Base-by-base conservation (phyloP, 2,329 filamentous ascomycete species). In the Tolypocladium sp. region DNA sequence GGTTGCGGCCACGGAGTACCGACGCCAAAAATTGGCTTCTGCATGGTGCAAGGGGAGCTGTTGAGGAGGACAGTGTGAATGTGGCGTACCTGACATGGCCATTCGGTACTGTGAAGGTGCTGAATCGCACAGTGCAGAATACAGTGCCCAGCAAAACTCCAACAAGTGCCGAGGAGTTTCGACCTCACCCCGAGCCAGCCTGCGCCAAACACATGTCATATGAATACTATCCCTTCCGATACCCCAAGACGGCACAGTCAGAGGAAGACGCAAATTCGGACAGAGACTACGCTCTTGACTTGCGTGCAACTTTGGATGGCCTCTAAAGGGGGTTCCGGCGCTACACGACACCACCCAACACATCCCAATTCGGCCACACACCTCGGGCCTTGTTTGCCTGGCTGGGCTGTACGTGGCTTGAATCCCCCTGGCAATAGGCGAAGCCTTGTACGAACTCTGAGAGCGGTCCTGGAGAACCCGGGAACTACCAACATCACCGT, bases 1-100 rank as follows among this genome's bases (percentile, higher is more conserved):
- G 6, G 56, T 25, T 42, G 56, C 56, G 25, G 46, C 56, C n/a
- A n/a, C 46, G 17, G 2, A 37, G 10, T 33, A 33, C 30, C 5
- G 38, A 25, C 54, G 52, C 40, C 49, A 33, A 60, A 53, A 53
- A 42, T 35, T 56, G 56, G 56, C 42, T 27, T 51, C 38, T n/a
- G 37, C 56, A 27, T 37, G 38, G 41, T 49, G 56, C 56, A 57
- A 60, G 58, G 56, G 58, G 42, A 60, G 22, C 53, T 20, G 20
- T 13, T 13, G 9, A 3, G 6, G 8, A 30, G 52, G 38, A 55
- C 55, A 57, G 55, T 57, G 55, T 22, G 33, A 22, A 25, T 25
- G 12, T 25, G 2, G 35, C 22, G 12, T 3, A 3, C 12, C 44
- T n/a, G 6, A 27, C 44, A 22, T 13, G 8, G 38, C 15, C 37